Evolutionary conservation across 169 alveolate genomes (phyloP).

Genomic region (Plasmodium ovale): DNA sequence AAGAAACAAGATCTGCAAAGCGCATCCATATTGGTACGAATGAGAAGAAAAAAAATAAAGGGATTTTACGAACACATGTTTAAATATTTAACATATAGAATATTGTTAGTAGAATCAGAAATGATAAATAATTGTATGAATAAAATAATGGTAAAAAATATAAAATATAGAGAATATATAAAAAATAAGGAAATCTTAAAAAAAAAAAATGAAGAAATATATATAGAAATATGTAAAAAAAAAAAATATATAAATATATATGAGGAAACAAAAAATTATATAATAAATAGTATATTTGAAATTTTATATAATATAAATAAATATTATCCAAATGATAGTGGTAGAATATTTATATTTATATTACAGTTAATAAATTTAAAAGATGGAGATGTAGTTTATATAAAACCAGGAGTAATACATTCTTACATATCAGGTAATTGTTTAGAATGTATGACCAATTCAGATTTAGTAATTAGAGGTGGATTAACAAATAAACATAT

Average conservation of each 20-base stretch:
- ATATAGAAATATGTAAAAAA: slow-evolving; percentile 28
- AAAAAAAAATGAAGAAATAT: slow-evolving; percentile 30
- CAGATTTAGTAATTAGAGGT: slow-evolving; percentile 97
- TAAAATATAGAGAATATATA: slow-evolving; percentile 9
- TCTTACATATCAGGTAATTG: slow-evolving; percentile 95
- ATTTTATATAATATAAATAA: slow-evolving; percentile 57
- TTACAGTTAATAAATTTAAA: slow-evolving; percentile 89
- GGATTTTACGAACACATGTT: slow-evolving; percentile 53
- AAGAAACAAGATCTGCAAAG: slow-evolving; percentile 11
- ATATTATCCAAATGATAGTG: slow-evolving; percentile 90
- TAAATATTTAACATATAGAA: slow-evolving; percentile 27
- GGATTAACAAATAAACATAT: slow-evolving; percentile 96
- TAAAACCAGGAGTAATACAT: slow-evolving; percentile 95
- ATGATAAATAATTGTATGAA: slow-evolving; percentile 5
- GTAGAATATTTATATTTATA: slow-evolving; percentile 90
- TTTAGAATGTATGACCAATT: slow-evolving; percentile 95
- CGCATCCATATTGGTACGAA: neutral
- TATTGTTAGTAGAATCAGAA: slow-evolving; percentile 19
- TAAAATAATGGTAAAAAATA: slow-evolving; percentile 14
- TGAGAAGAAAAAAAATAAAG: slow-evolving; percentile 20
- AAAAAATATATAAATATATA: slow-evolving; percentile 14
- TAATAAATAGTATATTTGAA: slow-evolving; percentile 40
- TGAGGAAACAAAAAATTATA: slow-evolving; percentile 30
- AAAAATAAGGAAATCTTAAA: slow-evolving; percentile 3
- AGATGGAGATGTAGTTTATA: slow-evolving; percentile 92